A percentile compares a stretch with the other conserved stretches of the same genome.
Evolutionary conservation across 345 rosid species (phyloP).

Genomic region (Clarkia xantiana): DNA sequence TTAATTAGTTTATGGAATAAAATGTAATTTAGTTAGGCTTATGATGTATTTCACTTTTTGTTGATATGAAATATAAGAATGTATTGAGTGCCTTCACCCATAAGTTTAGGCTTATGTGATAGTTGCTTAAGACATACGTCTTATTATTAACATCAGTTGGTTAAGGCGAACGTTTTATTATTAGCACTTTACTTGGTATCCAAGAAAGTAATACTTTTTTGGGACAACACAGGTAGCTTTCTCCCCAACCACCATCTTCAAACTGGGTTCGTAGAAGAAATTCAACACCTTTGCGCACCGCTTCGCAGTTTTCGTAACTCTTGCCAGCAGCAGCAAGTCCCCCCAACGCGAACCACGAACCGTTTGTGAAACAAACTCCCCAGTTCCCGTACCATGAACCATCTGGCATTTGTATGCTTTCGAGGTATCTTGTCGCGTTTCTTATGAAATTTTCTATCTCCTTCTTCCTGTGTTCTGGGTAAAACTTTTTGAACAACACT

Average conservation of each 20-base stretch:
- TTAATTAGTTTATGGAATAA: too few species aligned
- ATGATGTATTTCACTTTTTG: too few species aligned
- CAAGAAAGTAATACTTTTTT: constrained; percentile 16
- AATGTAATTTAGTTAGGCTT: too few species aligned
- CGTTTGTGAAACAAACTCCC: constrained; percentile 47
- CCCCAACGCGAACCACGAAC: constrained; percentile 31
- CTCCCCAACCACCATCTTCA: constrained; percentile 47
- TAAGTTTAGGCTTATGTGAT: too few species aligned
- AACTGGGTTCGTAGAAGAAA: constrained; percentile 30
- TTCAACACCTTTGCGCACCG: constrained; percentile 24
- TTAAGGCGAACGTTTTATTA: too few species aligned
- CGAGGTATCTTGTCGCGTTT: constrained; percentile 22
- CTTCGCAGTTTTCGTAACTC: constrained; percentile 17
- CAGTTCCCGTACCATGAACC: constrained; percentile 63
- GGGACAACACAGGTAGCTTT: constrained; percentile 39
- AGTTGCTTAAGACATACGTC: too few species aligned
- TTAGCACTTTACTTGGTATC: neutral
- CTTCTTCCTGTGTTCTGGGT: constrained; percentile 28
- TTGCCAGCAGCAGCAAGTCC: constrained; percentile 37
- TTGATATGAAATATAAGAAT: too few species aligned
- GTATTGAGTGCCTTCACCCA: too few species aligned
- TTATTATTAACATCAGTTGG: too few species aligned
- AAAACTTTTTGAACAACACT: constrained; percentile 24
- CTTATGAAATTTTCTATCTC: constrained; percentile 35
- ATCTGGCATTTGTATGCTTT: constrained; percentile 26